phyloP scores from a whole-genome alignment of 2,329 filamentous ascomycete species.

The Albifimbria verrucaria region DNA sequence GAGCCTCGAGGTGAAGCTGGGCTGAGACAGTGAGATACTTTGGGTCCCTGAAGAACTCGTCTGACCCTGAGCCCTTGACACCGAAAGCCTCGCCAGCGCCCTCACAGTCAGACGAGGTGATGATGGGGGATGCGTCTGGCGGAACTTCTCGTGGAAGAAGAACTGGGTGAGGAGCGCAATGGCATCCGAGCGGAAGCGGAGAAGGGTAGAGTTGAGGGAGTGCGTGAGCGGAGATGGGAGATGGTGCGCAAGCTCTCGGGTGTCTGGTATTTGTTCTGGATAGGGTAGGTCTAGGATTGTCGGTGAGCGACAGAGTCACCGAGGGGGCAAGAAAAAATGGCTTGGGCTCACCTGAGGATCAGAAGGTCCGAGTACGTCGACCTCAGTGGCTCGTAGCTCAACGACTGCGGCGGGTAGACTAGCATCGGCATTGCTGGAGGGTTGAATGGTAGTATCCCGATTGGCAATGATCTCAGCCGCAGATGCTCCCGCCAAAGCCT shows the following conservation, averaged over 20 bases:
- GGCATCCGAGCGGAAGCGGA: slow-evolving; percentile 79
- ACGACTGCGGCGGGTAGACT: slow-evolving; percentile 7
- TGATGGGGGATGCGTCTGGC: slow-evolving; percentile 90
- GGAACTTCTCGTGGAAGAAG: slow-evolving; percentile 68
- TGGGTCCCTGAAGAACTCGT: slow-evolving; percentile 73
- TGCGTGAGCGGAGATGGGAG: slow-evolving; percentile 80
- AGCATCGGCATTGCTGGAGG: background rate
- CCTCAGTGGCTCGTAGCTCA: slow-evolving; percentile 72
- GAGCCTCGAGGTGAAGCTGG: slow-evolving; percentile 89
- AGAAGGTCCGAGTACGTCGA: slow-evolving; percentile 71
- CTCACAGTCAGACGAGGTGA: slow-evolving; percentile 96
- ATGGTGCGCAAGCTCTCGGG: slow-evolving; percentile 84
- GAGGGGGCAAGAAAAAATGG: background rate
- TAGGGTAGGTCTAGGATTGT: slow-evolving; percentile 70
- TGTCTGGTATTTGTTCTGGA: slow-evolving; percentile 95
- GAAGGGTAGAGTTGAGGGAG: slow-evolving; percentile 77
- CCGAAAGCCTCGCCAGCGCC: slow-evolving; percentile 93
- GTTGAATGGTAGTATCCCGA: background rate
- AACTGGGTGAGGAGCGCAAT: slow-evolving; percentile 71
- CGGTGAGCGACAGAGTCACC: slow-evolving; percentile 4
- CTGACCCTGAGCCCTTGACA: slow-evolving; percentile 46
- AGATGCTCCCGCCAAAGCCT: background rate
- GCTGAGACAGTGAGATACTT: slow-evolving; percentile 96
- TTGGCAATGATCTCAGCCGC: background rate
- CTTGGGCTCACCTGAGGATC: slow-evolving; percentile 67